These are phyloP conservation scores for Penicillium verhagenii DNA, from an alignment of 495 filamentous ascomycete species.

Conservation along the genomic window DNA sequence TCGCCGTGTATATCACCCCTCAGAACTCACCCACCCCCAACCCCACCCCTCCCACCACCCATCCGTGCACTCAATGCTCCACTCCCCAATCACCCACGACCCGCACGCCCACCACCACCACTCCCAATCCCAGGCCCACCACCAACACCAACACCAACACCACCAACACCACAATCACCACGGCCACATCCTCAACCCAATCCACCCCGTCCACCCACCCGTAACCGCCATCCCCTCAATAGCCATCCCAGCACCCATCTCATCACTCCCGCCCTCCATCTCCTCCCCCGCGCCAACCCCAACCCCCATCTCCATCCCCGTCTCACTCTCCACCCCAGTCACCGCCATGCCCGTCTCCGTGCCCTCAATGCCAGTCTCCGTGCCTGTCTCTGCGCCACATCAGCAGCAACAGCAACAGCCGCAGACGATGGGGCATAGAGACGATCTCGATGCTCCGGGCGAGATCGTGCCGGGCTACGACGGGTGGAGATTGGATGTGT, in stretches of 20 bases:
- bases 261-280: neutral
- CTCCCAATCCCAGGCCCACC: too few species aligned
- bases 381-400: too few species aligned
- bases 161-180: too few species aligned
- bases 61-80: neutral
- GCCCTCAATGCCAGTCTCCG: neutral
- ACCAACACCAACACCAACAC: too few species aligned
- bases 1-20: slow-evolving; percentile 3
- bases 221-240: neutral
- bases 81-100: neutral
- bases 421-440: too few species aligned
- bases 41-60: neutral
- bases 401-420: neutral
- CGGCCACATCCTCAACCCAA: neutral
- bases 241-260: too few species aligned
- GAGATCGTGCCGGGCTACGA: slow-evolving; percentile 12
- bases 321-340: neutral
- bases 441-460: slow-evolving; percentile 10
- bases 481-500: slow-evolving; percentile 24
- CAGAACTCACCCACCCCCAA: neutral
- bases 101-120: neutral
- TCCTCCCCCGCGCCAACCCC: neutral
- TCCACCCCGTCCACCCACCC: neutral
- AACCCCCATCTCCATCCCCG: neutral
- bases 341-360: too few species aligned